A percentile compares a stretch with the other conserved stretches of the same genome.
Conservation (phyloP, 1,284 basidiomycete species). For the Volvariella surrecta region DNA sequence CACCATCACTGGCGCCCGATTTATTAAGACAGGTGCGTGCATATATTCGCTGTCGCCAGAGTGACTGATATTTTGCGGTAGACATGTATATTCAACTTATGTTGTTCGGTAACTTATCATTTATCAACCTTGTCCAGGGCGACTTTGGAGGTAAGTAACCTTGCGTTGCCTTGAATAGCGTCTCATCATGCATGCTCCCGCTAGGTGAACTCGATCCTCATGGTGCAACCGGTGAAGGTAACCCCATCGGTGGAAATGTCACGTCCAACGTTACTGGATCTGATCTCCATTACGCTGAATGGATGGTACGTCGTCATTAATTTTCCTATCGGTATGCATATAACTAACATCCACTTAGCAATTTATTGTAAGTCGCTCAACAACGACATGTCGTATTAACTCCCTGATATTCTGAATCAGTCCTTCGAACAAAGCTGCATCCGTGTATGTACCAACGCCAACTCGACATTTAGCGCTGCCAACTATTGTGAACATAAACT, state of each 20-base stretch:
- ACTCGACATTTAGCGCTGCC: slow-evolving; percentile 39
- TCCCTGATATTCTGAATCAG: slow-evolving; percentile 10
- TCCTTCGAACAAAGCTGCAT: slow-evolving; percentile 34
- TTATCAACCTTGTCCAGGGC: slow-evolving; percentile 24
- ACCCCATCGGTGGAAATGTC: slow-evolving; percentile 37
- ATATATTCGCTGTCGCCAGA: background rate
- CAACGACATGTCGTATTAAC: background rate
- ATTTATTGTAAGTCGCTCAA: slow-evolving; percentile 18
- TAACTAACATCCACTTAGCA: slow-evolving; percentile 10
- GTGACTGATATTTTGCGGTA: slow-evolving; percentile 8
- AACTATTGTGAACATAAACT: slow-evolving; percentile 35
- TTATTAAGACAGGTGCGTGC: slow-evolving; percentile 35
- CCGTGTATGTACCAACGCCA: slow-evolving; percentile 44
- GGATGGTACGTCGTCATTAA: slow-evolving; percentile 25
- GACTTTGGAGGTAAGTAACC: slow-evolving; percentile 37
- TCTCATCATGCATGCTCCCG: background rate
- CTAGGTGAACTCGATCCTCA: slow-evolving; percentile 58
- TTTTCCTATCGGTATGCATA: background rate
- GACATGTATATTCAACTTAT: slow-evolving; percentile 33
- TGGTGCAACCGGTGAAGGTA: slow-evolving; percentile 48
- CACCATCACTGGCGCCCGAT: slow-evolving; percentile 46
- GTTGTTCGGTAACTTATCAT: slow-evolving; percentile 30
- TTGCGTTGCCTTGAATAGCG: slow-evolving; percentile 23
- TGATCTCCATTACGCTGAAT: slow-evolving; percentile 25
- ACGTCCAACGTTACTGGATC: slow-evolving; percentile 27